A percentile compares a stretch with the other conserved stretches of the same genome.
Conservation (phyloP, 768 basidiomycete genomes). For the Tylopilus subfusipes region DNA sequence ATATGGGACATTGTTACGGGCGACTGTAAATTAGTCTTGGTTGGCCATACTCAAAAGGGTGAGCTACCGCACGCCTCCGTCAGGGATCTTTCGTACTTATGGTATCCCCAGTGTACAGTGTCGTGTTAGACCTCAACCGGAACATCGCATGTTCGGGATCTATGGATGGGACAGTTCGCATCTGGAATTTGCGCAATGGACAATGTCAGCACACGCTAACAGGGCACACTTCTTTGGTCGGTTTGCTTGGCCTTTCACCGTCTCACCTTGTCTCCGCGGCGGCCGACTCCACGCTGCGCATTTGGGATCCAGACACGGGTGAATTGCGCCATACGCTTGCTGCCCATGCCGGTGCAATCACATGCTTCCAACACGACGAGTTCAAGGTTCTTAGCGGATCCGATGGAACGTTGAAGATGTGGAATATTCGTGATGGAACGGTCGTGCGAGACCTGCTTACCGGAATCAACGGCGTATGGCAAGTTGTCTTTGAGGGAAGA, state of each 20-base stretch:
- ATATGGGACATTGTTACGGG: conserved; percentile 94
- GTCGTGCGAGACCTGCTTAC: conserved; percentile 86
- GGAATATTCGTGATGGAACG: conserved; percentile 87
- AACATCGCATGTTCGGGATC: conserved; percentile 95
- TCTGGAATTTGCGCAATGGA: conserved; percentile 88
- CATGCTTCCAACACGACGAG: conserved; percentile 98
- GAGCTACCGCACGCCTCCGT: conserved; percentile 26
- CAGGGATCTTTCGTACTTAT: conserved; percentile 3
- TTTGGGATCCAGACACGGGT: conserved; percentile 90
- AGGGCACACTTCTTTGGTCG: conserved; percentile 94
- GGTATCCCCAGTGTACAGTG: conserved; percentile 75
- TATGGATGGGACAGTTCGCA: conserved; percentile 95
- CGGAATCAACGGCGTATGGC: conserved; percentile 95
- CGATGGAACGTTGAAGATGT: conserved; percentile 97
- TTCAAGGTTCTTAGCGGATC: conserved; percentile 95
- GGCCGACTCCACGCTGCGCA: conserved; percentile 89
- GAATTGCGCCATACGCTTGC: conserved; percentile 77
- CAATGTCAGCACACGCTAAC: conserved; percentile 75
- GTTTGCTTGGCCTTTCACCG: conserved; percentile 84
- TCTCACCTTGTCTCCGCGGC: conserved; percentile 93
- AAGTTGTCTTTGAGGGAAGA: conserved; percentile 90
- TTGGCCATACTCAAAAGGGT: conserved; percentile 92
- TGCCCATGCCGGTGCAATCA: conserved; percentile 96
- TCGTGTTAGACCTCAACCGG: conserved; percentile 82
- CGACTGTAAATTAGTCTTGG: conserved; percentile 71